Percentiles rank a stretch among this genome's conserved stretches.
phyloP scores from a whole-genome alignment of 1,284 basidiomycete species.

The Trametes polyzona region DNA sequence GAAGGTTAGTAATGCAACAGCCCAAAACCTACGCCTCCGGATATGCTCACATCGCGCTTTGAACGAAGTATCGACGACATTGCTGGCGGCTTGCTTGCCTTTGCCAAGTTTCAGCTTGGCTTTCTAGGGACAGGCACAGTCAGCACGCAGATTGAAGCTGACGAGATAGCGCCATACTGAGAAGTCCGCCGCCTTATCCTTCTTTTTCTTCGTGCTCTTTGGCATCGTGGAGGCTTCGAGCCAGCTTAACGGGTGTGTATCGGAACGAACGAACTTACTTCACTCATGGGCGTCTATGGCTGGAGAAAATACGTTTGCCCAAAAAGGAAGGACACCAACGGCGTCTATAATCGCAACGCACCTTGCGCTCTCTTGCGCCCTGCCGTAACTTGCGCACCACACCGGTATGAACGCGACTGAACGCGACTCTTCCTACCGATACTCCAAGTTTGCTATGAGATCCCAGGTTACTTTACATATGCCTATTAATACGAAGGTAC shows the following conservation, averaged over 20 bases:
- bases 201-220: slow-evolving; percentile 85
- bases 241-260: no score
- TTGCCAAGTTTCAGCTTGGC: slow-evolving; percentile 96
- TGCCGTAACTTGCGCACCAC: no score
- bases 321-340: not conserved
- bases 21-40: no score
- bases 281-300: not conserved
- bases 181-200: slow-evolving; percentile 89
- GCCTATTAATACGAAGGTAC: no score
- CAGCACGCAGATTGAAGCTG: not conserved
- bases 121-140: slow-evolving; percentile 62
- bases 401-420: no score
- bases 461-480: no score
- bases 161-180: slow-evolving; percentile 49
- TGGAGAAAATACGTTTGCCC: not conserved
- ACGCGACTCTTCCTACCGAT: no score
- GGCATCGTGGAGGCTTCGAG: slow-evolving; percentile 66
- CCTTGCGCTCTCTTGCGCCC: no score
- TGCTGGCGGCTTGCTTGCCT: slow-evolving; percentile 82
- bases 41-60: slow-evolving; percentile 80
- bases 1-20: no score
- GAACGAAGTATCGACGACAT: slow-evolving; percentile 95
- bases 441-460: no score
- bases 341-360: not conserved
- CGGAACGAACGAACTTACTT: not conserved